Conservation (phyloP, 805 yeast genomes). For the Suhomyces emberorum region DNA sequence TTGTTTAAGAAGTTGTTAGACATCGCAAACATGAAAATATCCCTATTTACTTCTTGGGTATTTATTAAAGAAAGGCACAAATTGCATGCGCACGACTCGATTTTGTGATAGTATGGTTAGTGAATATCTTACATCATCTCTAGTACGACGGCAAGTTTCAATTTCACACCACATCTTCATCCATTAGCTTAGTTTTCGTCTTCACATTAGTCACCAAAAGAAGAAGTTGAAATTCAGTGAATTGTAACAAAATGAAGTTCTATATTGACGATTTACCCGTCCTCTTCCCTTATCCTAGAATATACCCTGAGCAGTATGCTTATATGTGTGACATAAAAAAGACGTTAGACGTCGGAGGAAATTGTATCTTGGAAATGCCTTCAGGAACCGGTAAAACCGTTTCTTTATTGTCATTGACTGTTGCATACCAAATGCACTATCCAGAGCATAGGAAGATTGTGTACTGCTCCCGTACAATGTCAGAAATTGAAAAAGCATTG, state of each 20-base stretch:
- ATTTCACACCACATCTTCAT: no score
- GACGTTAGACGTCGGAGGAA: slow-evolving; percentile 94
- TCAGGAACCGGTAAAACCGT: slow-evolving; percentile 99
- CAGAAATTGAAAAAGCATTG: slow-evolving; percentile 96
- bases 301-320: slow-evolving; percentile 97
- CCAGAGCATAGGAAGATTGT: slow-evolving; percentile 93
- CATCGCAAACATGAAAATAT: no score
- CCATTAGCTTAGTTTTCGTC: no score
- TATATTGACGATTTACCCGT: slow-evolving; percentile 95
- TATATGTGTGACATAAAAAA: slow-evolving; percentile 95
- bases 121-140: no score
- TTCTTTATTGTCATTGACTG: slow-evolving; percentile 83
- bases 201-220: no score
- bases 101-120: no score
- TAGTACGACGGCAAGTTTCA: no score
- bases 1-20: no score
- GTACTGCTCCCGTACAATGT: slow-evolving; percentile 99
- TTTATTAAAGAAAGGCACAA: no score
- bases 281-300: slow-evolving; percentile 91
- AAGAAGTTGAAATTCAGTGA: no score
- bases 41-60: no score
- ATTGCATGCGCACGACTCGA: no score
- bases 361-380: slow-evolving; percentile 97
- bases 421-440: slow-evolving; percentile 92
- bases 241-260: slow-evolving; percentile 66